Evolutionary conservation across 208 protist genomes (phyloP).

Genomic region (Acanthamoeba lenticulata): DNA sequence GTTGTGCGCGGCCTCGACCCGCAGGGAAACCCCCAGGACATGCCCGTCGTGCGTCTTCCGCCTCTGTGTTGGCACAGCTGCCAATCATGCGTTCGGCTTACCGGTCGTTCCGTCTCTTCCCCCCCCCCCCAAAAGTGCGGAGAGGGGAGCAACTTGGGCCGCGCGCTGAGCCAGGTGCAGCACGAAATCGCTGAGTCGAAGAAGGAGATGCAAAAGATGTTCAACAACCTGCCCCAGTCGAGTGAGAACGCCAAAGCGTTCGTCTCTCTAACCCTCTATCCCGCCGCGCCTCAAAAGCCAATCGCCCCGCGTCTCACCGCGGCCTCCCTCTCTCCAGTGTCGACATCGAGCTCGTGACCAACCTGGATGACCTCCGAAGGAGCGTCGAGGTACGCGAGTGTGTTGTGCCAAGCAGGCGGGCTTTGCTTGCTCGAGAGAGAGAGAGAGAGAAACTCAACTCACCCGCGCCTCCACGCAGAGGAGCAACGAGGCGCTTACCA

Average conservation of each 20-base stretch:
- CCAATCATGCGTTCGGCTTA: neutral
- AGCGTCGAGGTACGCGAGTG: neutral
- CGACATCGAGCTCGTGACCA: neutral
- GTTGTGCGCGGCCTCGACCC: slow-evolving; percentile 17
- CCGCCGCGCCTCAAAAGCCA: no score
- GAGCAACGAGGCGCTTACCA: neutral
- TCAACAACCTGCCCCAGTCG: neutral
- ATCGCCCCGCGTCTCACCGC: no score
- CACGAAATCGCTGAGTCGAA: slow-evolving; percentile 39
- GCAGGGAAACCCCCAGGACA: slow-evolving; percentile 2
- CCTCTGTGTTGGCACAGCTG: no score
- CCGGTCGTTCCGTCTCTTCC: neutral
- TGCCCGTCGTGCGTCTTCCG: neutral
- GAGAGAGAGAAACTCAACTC: no score
- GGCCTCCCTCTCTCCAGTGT: neutral
- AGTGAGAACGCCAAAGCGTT: no score
- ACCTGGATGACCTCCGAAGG: neutral
- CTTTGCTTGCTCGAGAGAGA: no score
- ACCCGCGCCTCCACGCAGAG: neutral
- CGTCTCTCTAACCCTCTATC: no score
- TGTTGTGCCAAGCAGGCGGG: neutral
- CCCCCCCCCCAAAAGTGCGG: neutral
- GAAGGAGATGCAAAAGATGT: neutral
- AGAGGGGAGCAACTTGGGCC: slow-evolving; percentile 14
- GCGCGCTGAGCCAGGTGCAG: slow-evolving; percentile 39